Evolutionary conservation across 495 filamentous ascomycete species (phyloP), one percentile per base, ranked within the genome.

Genomic region (Neurospora discreta): DNA sequence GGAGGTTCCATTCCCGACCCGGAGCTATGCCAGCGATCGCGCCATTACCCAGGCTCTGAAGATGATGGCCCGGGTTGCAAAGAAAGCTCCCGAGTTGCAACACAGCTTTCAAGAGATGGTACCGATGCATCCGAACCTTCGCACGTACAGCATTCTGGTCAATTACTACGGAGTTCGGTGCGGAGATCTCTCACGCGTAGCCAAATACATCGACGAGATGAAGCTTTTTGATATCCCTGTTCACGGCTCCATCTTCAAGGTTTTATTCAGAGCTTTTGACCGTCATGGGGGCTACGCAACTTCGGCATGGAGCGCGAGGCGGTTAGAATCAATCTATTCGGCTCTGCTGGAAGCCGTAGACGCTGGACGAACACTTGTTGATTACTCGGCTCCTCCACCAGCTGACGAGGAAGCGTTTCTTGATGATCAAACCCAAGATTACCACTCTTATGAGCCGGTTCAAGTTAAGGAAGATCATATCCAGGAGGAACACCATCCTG

Each of bases 231-330:
- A 83, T 9, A 80, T 93, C 38, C 84, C 84, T 2, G 74, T 90
- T 40, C 84, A 91, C 71, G 88, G 87, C 39, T 83, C 84, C 42
- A 86, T 92, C 40, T 93, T 90, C 75, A 79, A 89, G 65, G 82
- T 86, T 5, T 82, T 97, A 33, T 89, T 97, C 76, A 89, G 90
- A 73, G 91, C 90, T 6, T 97, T 97, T 78, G 83, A 84, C 65
- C 77, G 78, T n/a, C 88, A 94, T 78, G 93, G 92, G 20, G 86
- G 88, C n/a, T 80, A 83, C 36, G 69, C 76, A 8, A 86, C 87
- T 73, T 88, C 87, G 15, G 77, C 87, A 8, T 95, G 92, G 93
- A 90, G 87, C 68, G 81, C 82, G 20, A 80, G 84, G 73, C 83
- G 85, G 44, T 83, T 94, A 16, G 81, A 86, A 68, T 81, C 77